Conservation (phyloP, 2,329 filamentous ascomycete genomes). For the Gnomoniopsis smithogilvyi region DNA sequence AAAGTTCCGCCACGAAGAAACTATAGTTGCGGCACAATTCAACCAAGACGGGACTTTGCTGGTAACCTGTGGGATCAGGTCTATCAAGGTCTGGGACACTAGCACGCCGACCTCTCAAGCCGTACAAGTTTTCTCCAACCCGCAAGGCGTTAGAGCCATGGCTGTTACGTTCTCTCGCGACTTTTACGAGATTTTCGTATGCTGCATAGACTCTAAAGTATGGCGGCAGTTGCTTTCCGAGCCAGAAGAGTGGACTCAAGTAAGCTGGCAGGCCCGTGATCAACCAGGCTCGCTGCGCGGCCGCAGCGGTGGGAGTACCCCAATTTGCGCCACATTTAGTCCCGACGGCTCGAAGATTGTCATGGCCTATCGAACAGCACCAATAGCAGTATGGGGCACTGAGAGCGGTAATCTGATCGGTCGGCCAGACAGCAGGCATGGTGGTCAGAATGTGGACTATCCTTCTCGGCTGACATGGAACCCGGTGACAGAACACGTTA, state of each 20-base stretch:
- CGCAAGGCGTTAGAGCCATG: constrained; percentile 24
- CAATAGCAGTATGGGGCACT: constrained; percentile 29
- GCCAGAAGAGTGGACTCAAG: constrained; percentile 16
- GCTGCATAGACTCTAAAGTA: constrained; percentile 22
- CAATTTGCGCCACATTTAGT: constrained; percentile 26
- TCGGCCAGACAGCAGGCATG: background rate
- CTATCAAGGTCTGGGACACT: constrained; percentile 26
- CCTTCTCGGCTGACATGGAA: background rate
- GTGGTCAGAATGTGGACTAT: background rate
- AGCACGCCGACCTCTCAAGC: constrained; percentile 22
- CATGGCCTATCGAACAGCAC: constrained; percentile 28
- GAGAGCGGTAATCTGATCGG: constrained; percentile 1
- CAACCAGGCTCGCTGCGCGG: constrained; percentile 19
- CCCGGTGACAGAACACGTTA: background rate
- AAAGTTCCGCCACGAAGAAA: constrained; percentile 22
- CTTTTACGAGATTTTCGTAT: constrained; percentile 22
- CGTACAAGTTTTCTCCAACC: constrained; percentile 20
- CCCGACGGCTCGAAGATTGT: constrained; percentile 26
- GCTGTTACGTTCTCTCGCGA: constrained; percentile 22
- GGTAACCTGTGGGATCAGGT: constrained; percentile 27
- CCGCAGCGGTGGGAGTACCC: constrained; percentile 17
- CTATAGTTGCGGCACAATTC: constrained; percentile 21
- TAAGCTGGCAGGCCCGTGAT: constrained; percentile 23
- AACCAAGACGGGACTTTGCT: constrained; percentile 22
- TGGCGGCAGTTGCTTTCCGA: constrained; percentile 12